Conservation (phyloP, 1,284 basidiomycete species). For the Ceratobasidium sp. region DNA sequence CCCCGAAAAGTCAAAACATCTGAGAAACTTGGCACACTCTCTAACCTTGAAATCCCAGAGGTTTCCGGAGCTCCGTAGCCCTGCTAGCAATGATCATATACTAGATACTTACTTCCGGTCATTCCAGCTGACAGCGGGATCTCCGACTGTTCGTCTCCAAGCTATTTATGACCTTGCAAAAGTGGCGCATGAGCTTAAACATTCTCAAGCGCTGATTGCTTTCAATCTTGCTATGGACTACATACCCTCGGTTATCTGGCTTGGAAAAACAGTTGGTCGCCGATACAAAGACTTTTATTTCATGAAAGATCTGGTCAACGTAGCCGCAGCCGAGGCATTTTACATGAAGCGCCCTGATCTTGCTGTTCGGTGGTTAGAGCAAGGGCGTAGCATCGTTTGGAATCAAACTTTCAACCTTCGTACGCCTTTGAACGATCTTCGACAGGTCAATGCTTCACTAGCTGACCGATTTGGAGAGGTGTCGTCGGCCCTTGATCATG, state of each 20-base stretch:
- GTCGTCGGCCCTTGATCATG: constrained; percentile 49
- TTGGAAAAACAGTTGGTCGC: constrained; percentile 4
- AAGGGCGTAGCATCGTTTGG: constrained; percentile 57
- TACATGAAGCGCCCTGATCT: not conserved
- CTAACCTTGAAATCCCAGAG: too few species aligned
- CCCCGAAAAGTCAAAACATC: not conserved
- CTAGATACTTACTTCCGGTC: not conserved
- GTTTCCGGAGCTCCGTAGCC: not conserved
- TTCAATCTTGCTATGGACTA: constrained; percentile 4
- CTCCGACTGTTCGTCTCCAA: not conserved
- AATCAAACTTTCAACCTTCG: constrained; percentile 55
- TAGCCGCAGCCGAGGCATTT: constrained; percentile 23
- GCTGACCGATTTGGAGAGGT: constrained; percentile 15
- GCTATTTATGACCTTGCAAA: constrained; percentile 1
- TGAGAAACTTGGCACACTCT: not conserved
- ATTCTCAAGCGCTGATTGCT: not conserved
- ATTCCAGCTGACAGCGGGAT: not conserved
- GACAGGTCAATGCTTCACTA: not conserved
- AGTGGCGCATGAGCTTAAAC: not conserved
- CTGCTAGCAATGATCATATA: not conserved
- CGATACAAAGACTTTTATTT: not conserved
- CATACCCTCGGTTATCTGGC: constrained; percentile 26
- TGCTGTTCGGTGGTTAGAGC: constrained; percentile 54
- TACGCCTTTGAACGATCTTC: constrained; percentile 55
- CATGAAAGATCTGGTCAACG: not conserved